These are phyloP conservation scores for Trichoderma reesei DNA, from an alignment of 495 filamentous ascomycete genomes.

Conservation along the genomic window DNA sequence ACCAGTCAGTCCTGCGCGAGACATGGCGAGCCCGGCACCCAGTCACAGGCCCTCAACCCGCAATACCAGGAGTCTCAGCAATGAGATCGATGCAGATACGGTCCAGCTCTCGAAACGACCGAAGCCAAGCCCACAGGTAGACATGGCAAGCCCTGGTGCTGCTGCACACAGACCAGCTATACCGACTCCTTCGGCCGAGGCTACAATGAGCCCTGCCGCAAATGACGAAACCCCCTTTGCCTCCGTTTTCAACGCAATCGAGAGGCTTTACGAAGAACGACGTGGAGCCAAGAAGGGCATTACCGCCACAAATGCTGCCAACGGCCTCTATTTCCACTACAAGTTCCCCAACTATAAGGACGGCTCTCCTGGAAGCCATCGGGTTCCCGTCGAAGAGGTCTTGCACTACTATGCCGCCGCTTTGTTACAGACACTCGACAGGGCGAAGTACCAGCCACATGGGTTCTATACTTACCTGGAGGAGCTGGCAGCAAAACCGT, in stretches of 20 bases:
- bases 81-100: neutral
- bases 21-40: neutral
- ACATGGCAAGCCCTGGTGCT: neutral
- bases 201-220: neutral
- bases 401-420: slow-evolving; percentile 8
- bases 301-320: neutral
- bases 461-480: neutral
- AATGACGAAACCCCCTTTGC: neutral
- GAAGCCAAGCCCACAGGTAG: neutral
- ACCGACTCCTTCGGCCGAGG: neutral
- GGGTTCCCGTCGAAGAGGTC: slow-evolving; percentile 7
- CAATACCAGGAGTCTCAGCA: neutral
- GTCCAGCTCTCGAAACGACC: neutral
- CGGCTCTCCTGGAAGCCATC: slow-evolving; percentile 1
- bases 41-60: neutral
- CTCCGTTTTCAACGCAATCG: neutral
- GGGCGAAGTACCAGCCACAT: neutral
- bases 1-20: neutral
- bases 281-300: neutral
- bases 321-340: slow-evolving; percentile 6
- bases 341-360: neutral
- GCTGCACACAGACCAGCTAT: neutral
- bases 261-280: neutral
- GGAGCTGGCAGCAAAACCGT: neutral
- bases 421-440: slow-evolving; percentile 3